Evolutionary conservation across 1,284 basidiomycete species (phyloP), one percentile per base, ranked within the genome.

Genomic region (Cerrena zonata): DNA sequence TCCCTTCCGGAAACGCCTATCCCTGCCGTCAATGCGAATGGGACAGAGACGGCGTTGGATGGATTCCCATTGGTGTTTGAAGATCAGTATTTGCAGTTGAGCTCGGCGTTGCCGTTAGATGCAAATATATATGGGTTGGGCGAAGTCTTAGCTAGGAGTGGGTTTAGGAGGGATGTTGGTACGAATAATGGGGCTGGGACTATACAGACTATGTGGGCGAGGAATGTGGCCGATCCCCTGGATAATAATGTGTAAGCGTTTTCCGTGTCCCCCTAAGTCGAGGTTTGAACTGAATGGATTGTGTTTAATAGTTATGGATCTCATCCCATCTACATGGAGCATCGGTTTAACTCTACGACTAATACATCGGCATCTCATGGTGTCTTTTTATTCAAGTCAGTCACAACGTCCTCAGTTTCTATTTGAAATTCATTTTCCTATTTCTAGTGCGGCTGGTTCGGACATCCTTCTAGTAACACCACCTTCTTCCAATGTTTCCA

Each of bases 121-220:
- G 76, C 86, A 18, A 88, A 91, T 58, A 75, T 91, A 42, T 90
- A 90, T 56, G 89, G 89, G 0, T 69, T 91, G 5, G 89, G 88
- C 3, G 88, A 92, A 63, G 78, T 81, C 19, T 73, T 88, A 24
- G 75, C 84, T 1, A 79, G 76, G 58, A 81, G 80, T 55, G 83
- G 83, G 3, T 84, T 86, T 64, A 68, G 86, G 30, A 72, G 86
- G 12, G 75, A 85, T 56, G 69, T 84, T 22, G 76, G 74, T 13
- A 70, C 72, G 1, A 64, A 75, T 52, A 78, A 76, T 2, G 75
- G 74, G 2, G 55, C 65, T 24, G 80, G 82, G 2, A 84, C 82
- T 0, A 69, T 88, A 5, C 86, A 89, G 62, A 83, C 85, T 2
- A 72, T 81, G 66, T 89, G 87, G 84, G 77, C 78, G 5, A 74